Evolutionary conservation across 2,329 filamentous ascomycete genomes (phyloP).

Genomic region (Sarocladium brachiariae): DNA sequence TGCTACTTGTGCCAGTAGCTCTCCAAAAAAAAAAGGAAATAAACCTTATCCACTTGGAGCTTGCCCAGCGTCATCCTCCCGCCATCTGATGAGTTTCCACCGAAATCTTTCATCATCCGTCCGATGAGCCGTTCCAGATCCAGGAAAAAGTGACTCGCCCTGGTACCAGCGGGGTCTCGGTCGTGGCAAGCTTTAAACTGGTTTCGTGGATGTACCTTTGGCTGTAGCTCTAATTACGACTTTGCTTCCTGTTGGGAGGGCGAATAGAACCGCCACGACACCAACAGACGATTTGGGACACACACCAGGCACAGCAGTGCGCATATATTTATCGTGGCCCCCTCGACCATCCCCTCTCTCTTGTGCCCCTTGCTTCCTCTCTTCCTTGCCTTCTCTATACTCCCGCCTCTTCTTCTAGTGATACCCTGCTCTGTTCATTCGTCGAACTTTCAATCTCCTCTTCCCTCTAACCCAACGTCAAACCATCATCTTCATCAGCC

Average conservation of each 20-base stretch:
- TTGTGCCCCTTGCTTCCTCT: not conserved
- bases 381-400: conserved; percentile 3
- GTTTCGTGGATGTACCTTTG: not conserved
- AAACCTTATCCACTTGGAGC: no score
- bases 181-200: not conserved
- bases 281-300: not conserved
- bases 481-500: not conserved
- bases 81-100: not conserved
- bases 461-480: not conserved
- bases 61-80: not conserved
- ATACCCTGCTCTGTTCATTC: conserved; percentile 9
- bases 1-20: no score
- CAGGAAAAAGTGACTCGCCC: not conserved
- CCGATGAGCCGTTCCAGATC: conserved; percentile 1
- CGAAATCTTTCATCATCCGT: not conserved
- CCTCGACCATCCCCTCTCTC: not conserved
- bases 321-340: conserved; percentile 1
- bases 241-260: not conserved
- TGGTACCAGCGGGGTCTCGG: conserved; percentile 1
- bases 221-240: no score
- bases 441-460: not conserved
- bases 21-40: no score
- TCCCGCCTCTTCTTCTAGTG: not conserved
- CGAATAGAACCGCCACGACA: conserved; percentile 5
- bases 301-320: not conserved